These are phyloP conservation scores for Fusarium dimerum DNA, from an alignment of 2,329 filamentous ascomycete genomes.

Conservation along the genomic window DNA sequence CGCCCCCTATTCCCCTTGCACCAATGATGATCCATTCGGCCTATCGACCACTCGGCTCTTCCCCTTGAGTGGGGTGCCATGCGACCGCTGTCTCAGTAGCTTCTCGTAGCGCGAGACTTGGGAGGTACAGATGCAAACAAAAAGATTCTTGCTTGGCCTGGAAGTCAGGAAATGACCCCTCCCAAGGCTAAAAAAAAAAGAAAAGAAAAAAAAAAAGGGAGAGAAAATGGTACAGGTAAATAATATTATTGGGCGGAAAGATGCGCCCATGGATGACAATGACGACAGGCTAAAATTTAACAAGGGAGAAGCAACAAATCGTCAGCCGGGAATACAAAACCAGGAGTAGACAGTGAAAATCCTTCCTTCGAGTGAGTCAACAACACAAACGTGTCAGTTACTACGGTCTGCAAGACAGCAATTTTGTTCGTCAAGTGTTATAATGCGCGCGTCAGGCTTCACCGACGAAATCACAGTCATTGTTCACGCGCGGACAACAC, in stretches of 20 bases:
- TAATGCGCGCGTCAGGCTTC: slow-evolving; percentile 24
- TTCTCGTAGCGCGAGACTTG: slow-evolving; percentile 26
- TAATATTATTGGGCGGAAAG: slow-evolving; percentile 19
- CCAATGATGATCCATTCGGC: slow-evolving; percentile 17
- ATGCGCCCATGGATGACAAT: slow-evolving; percentile 23
- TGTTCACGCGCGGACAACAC: too few relatives aligned
- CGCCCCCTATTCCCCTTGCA: slow-evolving; percentile 31
- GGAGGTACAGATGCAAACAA: slow-evolving; percentile 24
- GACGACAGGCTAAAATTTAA: slow-evolving; percentile 20
- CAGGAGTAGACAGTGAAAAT: not conserved
- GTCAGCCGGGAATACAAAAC: too few relatives aligned
- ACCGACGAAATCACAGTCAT: slow-evolving; percentile 20
- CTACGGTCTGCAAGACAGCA: too few relatives aligned
- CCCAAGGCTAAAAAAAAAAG: slow-evolving; percentile 11
- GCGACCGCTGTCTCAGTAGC: slow-evolving; percentile 26
- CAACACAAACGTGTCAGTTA: too few relatives aligned
- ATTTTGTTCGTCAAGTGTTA: not conserved
- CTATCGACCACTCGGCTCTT: slow-evolving; percentile 29
- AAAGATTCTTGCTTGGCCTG: slow-evolving; percentile 17
- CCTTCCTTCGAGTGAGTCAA: not conserved
- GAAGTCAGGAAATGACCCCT: slow-evolving; percentile 29
- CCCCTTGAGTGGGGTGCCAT: slow-evolving; percentile 32
- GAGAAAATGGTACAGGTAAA: slow-evolving; percentile 7
- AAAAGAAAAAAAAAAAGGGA: slow-evolving; percentile 8
- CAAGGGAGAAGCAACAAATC: too few relatives aligned